Conservation (phyloP, 768 basidiomycete genomes). For the Serendipita sp. region DNA sequence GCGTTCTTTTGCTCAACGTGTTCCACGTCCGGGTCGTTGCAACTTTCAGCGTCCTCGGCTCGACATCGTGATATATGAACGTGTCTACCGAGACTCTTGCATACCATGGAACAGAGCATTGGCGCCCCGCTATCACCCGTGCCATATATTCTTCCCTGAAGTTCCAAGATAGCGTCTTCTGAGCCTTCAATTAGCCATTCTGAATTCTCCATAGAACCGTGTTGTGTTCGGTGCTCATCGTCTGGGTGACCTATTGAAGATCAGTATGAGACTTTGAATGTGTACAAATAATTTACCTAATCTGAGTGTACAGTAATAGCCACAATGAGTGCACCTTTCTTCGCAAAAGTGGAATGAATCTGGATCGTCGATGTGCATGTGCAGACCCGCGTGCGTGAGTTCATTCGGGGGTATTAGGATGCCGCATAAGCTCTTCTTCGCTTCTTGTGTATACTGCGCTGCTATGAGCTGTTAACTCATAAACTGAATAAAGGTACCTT, state of each 20-base stretch:
- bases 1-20: conserved; percentile 30
- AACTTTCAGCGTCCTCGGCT: conserved; percentile 22
- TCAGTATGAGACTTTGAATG: neutral
- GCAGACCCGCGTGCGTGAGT: conserved; percentile 29
- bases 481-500: conserved; percentile 26
- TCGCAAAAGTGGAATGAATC: conserved; percentile 41
- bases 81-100: conserved; percentile 40
- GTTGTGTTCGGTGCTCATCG: conserved; percentile 44
- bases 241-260: conserved; percentile 38
- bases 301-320: conserved; percentile 43
- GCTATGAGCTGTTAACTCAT: neutral
- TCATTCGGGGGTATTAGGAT: conserved; percentile 30
- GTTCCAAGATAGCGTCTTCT: conserved; percentile 33
- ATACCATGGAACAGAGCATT: conserved; percentile 46
- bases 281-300: conserved; percentile 24
- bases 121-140: conserved; percentile 32
- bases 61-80: conserved; percentile 43
- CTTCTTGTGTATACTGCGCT: conserved; percentile 22
- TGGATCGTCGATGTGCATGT: conserved; percentile 32
- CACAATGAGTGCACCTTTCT: conserved; percentile 35
- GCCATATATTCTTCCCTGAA: conserved; percentile 34
- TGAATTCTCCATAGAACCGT: conserved; percentile 47
- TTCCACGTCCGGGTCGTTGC: conserved; percentile 30
- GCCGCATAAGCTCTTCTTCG: conserved; percentile 35
- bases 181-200: conserved; percentile 42